phyloP scores from a whole-genome alignment of 2,329 filamentous ascomycete genomes.

The Thielaviopsis euricoi region DNA sequence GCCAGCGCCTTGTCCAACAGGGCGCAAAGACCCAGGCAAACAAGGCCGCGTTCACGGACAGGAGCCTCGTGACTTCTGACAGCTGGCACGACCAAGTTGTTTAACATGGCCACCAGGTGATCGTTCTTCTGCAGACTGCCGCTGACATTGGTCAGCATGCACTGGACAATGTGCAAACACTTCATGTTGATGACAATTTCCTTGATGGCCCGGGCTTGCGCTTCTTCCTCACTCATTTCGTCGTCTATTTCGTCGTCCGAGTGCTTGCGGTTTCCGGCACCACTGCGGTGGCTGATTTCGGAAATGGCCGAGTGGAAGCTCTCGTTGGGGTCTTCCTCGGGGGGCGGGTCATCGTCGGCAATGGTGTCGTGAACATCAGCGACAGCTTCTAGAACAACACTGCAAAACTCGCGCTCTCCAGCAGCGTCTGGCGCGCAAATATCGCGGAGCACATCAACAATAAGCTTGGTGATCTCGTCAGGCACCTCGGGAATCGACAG shows the following conservation, averaged over 20 bases:
- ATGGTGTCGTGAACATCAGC: slow-evolving; percentile 95
- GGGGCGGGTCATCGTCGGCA: slow-evolving; percentile 43
- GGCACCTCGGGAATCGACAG: slow-evolving; percentile 76
- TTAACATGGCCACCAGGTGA: slow-evolving; percentile 91
- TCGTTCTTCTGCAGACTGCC: slow-evolving; percentile 78
- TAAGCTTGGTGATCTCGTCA: slow-evolving; percentile 81
- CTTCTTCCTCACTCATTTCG: slow-evolving; percentile 42
- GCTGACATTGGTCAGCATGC: slow-evolving; percentile 87
- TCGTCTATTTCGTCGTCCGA: slow-evolving; percentile 17
- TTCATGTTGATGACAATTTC: slow-evolving; percentile 98
- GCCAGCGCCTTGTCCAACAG: slow-evolving; percentile 83
- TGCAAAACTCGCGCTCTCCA: slow-evolving; percentile 70
- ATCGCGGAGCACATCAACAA: slow-evolving; percentile 62
- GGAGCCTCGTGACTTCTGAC: slow-evolving; percentile 86
- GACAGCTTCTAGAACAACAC: slow-evolving; percentile 77
- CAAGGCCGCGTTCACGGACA: slow-evolving; percentile 74
- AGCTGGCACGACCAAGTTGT: slow-evolving; percentile 89
- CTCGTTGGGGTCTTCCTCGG: slow-evolving; percentile 36
- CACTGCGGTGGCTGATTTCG: slow-evolving; percentile 53
- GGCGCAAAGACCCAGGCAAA: slow-evolving; percentile 81
- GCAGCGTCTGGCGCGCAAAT: slow-evolving; percentile 62
- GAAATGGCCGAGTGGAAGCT: slow-evolving; percentile 91
- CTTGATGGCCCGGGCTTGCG: slow-evolving; percentile 58
- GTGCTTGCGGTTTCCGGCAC: slow-evolving; percentile 22
- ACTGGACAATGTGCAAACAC: slow-evolving; percentile 91